Evolutionary conservation across 2,329 filamentous ascomycete species (phyloP), one percentile per base, ranked within the genome.

Genomic region (Colletotrichum noveboracense): DNA sequence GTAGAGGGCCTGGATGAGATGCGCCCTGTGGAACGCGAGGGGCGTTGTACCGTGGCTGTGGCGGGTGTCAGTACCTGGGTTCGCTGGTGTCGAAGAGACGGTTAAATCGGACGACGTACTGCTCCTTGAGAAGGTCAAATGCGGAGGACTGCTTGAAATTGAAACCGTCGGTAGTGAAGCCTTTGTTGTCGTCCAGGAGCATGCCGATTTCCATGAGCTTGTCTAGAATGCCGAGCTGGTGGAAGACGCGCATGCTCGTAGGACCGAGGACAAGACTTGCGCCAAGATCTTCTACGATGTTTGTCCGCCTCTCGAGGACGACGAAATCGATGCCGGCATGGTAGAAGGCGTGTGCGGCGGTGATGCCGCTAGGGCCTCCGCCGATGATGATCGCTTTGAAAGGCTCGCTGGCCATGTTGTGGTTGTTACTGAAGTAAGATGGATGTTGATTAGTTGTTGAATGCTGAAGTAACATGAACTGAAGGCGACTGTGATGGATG

Each of bases 281-380:
- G 9, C 83, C 83, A 24, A 75, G 74, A 30, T 80, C 80, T 34
- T 79, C 77, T 58, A 80, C 78, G 6, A 84, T 74, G 10, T 77
- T 66, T 1, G 72, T 60, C 32, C 81, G 74, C 38, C 80, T 74
- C 71, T 85, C 83, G 8, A 85, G 80, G 4, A 85, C 77, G 2
- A 85, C 56, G 52, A 82, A 85, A 69, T 84, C 82, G 67, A 85
- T 84, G 6, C 81, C 82, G 2, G 83, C 83, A 2, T 77, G 76
- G 36, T 71, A n/a, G 4, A 85, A 79, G 36, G 79, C 78, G 60
- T 84, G 81, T 1, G 82, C 82, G 7, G 82, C 78, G 7, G 78
- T 78, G 4, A 84, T 66, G 2, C 83, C 83, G 7, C 77, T 76
- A 10, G 81, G 80, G 18, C 83, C 82, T 21, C 79, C 80, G 56